Conservation (phyloP, 768 basidiomycete genomes). For the Agrocybe chaxingu region DNA sequence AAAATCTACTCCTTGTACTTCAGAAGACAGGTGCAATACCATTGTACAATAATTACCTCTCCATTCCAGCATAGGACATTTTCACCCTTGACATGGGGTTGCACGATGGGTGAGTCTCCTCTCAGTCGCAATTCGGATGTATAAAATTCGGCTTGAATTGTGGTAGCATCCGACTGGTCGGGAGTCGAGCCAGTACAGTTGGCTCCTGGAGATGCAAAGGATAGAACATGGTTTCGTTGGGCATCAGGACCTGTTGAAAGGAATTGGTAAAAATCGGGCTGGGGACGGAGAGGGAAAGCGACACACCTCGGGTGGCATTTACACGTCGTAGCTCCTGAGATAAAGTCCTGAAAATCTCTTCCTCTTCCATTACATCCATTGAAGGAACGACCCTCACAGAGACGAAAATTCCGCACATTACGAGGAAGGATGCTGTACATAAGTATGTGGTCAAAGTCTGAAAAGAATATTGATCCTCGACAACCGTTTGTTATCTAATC, state of each 20-base stretch:
- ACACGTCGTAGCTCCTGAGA: conserved; percentile 31
- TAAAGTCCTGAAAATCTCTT: conserved; percentile 7
- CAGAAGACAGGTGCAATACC: neutral
- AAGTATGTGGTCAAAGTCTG: neutral
- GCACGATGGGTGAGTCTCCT: conserved; percentile 53
- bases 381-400: conserved; percentile 27
- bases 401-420: conserved; percentile 75
- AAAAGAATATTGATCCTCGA: neutral
- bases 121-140: conserved; percentile 76
- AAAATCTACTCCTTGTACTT: conserved; percentile 48
- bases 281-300: neutral
- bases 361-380: conserved; percentile 2
- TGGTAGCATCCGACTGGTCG: neutral
- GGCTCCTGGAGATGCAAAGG: neutral
- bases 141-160: conserved; percentile 50
- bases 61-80: conserved; percentile 85
- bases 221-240: conserved; percentile 27
- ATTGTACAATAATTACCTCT: conserved; percentile 44
- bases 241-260: conserved; percentile 60
- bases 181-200: neutral
- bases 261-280: neutral
- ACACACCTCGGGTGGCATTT: conserved; percentile 61
- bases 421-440: conserved; percentile 4
- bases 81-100: conserved; percentile 62
- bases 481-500: neutral